Evolutionary conservation across 1,284 basidiomycete species (phyloP), one percentile per base, ranked within the genome.

Genomic region (Cutaneotrichosporon mucoides): DNA sequence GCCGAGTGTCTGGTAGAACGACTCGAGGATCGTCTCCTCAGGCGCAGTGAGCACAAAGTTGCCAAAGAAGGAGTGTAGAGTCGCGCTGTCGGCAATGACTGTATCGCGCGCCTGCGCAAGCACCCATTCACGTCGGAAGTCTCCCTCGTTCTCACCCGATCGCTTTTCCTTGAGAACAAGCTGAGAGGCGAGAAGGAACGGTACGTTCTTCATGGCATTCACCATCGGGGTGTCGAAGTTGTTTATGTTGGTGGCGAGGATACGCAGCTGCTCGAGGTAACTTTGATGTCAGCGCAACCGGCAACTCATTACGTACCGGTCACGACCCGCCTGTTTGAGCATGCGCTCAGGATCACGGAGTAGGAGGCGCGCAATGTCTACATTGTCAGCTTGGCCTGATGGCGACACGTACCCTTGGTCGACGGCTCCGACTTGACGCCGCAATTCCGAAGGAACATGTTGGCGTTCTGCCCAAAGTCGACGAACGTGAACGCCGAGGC

Each of bases 351-450:
- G 73, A 5, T 76, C 66, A 6, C 65, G 65, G 50, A 78, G 66
- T 3, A 78, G 61, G 9, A 77, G 57, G 12, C 55, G 55, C 0
- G 75, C 75, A 42, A 78, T 73, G 51, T 78, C 76, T 68, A 54
- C 24, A 24, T 10, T 12, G 44, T 47, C 37, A 37, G 44, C 8
- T 24, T 24, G 24, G 24, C 24, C 24, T 24, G 24, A 16, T 11
- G 15, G 49, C 6, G 11, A 7, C 33, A 35, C 36, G 33, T 16
- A 56, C 41, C 38, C 54, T 53, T 52, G 35, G 55, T 57, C 38
- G 86, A 92, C 1, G 95, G 96, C 70, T 95, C 90, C 54, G 85
- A 86, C 70, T 87, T 88, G 15, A 94, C 91, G 16, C 95, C 95
- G 67, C 90, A 92, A 9, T 88, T 86, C 60, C 84, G 85, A 50